Conservation (phyloP, 305 asterid genomes). For the Fraxinus dipetala region DNA sequence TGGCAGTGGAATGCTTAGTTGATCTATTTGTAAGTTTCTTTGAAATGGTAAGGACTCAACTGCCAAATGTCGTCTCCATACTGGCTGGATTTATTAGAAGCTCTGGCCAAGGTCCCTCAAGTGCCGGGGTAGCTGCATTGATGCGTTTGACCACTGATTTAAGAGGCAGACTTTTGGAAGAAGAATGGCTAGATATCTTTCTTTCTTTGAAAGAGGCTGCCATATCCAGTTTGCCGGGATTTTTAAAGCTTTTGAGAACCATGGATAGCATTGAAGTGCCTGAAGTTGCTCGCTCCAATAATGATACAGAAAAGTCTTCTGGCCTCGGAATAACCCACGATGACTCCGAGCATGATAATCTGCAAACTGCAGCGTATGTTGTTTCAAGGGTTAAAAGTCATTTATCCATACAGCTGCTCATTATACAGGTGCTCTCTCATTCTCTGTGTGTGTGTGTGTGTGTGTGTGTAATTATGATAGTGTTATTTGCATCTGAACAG, state of each 20-base stretch:
- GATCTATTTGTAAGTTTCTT: conserved; percentile 77
- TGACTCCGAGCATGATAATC: conserved; percentile 58
- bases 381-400: conserved; percentile 85
- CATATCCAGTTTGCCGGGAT: conserved; percentile 55
- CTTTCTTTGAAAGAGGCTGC: conserved; percentile 64
- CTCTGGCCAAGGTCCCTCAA: conserved; percentile 81
- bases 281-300: conserved; percentile 39
- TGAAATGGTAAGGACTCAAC: conserved; percentile 59
- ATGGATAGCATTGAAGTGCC: conserved; percentile 62
- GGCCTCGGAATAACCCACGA: conserved; percentile 40
- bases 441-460: neutral
- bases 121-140: conserved; percentile 81
- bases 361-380: conserved; percentile 68
- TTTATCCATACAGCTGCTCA: conserved; percentile 69
- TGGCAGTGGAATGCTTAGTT: conserved; percentile 71
- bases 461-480: neutral
- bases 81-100: conserved; percentile 59
- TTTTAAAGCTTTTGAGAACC: conserved; percentile 67
- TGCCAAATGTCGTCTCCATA: conserved; percentile 66
- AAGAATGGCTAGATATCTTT: conserved; percentile 77
- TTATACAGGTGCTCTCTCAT: conserved; percentile 60
- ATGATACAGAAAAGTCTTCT: conserved; percentile 50
- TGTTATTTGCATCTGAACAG: neutral
- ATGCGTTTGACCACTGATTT: conserved; percentile 72
- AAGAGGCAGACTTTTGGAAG: conserved; percentile 55